Evolutionary conservation across 768 basidiomycete species (phyloP).

Genomic region (Lactarius hengduanensis): DNA sequence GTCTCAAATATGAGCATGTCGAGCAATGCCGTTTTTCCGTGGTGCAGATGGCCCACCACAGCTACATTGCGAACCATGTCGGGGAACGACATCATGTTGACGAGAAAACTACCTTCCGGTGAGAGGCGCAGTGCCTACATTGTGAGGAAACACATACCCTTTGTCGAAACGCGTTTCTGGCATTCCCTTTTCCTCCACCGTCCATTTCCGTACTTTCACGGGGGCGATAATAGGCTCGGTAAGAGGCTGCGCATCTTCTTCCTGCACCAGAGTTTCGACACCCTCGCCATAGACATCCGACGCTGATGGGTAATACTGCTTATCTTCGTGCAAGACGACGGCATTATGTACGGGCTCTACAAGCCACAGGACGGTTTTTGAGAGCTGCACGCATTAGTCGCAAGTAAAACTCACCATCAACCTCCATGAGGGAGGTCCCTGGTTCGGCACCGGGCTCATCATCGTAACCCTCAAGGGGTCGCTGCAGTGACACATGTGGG

Average conservation of each 20-base stretch:
- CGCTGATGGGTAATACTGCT: slow-evolving; percentile 96
- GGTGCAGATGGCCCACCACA: slow-evolving; percentile 94
- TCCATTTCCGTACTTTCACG: slow-evolving; percentile 92
- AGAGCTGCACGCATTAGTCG: background rate
- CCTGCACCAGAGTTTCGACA: slow-evolving; percentile 96
- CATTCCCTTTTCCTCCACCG: slow-evolving; percentile 92
- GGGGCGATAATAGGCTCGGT: slow-evolving; percentile 95
- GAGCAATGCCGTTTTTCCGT: slow-evolving; percentile 95
- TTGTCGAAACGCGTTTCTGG: slow-evolving; percentile 98
- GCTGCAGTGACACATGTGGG: slow-evolving; percentile 38
- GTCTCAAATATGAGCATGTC: slow-evolving; percentile 98
- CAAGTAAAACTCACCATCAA: slow-evolving; percentile 58
- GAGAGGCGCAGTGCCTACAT: background rate
- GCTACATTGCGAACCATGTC: slow-evolving; percentile 97
- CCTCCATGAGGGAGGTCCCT: slow-evolving; percentile 74
- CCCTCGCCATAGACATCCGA: slow-evolving; percentile 88
- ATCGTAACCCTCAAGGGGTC: slow-evolving; percentile 78
- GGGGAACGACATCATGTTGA: slow-evolving; percentile 88
- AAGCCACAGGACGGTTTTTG: slow-evolving; percentile 38
- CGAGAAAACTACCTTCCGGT: slow-evolving; percentile 65
- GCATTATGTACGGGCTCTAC: slow-evolving; percentile 77
- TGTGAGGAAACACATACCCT: slow-evolving; percentile 54
- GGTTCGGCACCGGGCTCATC: slow-evolving; percentile 53
- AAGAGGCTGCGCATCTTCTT: slow-evolving; percentile 95
- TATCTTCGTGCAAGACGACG: slow-evolving; percentile 92